Conservation (phyloP, 2,329 filamentous ascomycete genomes). For the Stagonosporopsis tanaceti region DNA sequence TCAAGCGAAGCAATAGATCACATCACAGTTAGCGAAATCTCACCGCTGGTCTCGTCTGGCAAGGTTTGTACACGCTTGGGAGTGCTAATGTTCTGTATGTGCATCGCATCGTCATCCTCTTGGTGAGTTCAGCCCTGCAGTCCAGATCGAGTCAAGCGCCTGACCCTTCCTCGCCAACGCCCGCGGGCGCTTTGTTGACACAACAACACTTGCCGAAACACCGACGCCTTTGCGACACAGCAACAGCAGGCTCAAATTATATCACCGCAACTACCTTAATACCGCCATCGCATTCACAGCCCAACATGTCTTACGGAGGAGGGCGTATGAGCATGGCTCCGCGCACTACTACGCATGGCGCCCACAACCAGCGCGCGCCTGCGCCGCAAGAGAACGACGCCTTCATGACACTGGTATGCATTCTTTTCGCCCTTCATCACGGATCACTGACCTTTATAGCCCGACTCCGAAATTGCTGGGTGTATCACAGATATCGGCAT, state of each 20-base stretch:
- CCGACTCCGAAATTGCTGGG: conserved; percentile 83
- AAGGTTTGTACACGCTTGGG: no score
- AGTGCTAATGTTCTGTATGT: not conserved
- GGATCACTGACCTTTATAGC: conserved; percentile 52
- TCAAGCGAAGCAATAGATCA: no score
- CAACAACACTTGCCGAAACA: conserved; percentile 17
- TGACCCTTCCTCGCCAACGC: conserved; percentile 18
- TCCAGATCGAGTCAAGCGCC: conserved; percentile 21
- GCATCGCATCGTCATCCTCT: not conserved
- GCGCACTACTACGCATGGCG: conserved; percentile 44
- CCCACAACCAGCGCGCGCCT: conserved; percentile 49
- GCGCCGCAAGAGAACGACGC: conserved; percentile 57
- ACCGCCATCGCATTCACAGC: conserved; percentile 1
- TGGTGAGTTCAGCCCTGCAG: conserved; percentile 2
- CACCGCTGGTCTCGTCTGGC: no score
- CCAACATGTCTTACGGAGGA: conserved; percentile 58
- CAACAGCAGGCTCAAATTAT: conserved; percentile 3
- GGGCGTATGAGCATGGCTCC: conserved; percentile 61
- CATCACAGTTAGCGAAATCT: no score
- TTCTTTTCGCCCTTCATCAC: not conserved
- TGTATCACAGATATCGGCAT: conserved; percentile 98
- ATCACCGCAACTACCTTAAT: not conserved
- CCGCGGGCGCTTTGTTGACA: conserved; percentile 19
- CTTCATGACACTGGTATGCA: conserved; percentile 59
- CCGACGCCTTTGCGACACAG: conserved; percentile 9